phyloP scores from a whole-genome alignment of 352 stramenopile genomes.

The Globisporangium ultimum region DNA sequence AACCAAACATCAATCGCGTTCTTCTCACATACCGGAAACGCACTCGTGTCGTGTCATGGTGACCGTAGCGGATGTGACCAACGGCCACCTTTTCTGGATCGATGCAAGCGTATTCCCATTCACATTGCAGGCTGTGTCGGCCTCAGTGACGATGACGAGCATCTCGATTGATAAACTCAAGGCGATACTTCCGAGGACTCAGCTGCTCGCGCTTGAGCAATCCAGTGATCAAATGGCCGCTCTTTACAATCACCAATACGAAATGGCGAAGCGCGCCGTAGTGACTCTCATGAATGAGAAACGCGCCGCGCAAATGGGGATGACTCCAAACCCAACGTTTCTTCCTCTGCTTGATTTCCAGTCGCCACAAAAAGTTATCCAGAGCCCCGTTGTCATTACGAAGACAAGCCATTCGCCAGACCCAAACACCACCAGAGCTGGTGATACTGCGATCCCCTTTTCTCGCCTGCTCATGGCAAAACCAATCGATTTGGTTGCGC shows the following conservation, averaged over 20 bases:
- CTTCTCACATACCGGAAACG: constrained; percentile 2
- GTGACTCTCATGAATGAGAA: constrained; percentile 54
- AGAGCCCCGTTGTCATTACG: background rate
- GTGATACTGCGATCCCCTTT: constrained; percentile 21
- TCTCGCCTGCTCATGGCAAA: constrained; percentile 23
- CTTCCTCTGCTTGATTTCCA: constrained; percentile 26
- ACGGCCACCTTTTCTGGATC: constrained; percentile 57
- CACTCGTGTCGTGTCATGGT: constrained; percentile 30
- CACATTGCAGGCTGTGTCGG: constrained; percentile 43
- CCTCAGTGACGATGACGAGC: constrained; percentile 33
- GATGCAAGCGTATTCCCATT: constrained; percentile 28
- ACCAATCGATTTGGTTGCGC: constrained; percentile 20
- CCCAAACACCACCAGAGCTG: background rate
- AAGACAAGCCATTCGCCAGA: background rate
- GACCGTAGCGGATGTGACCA: constrained; percentile 48
- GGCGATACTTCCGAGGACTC: constrained; percentile 36
- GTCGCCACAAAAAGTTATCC: constrained; percentile 11
- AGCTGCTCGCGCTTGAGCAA: constrained; percentile 24
- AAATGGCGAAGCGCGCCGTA: constrained; percentile 31
- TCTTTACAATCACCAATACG: constrained; percentile 33
- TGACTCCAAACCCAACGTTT: constrained; percentile 13
- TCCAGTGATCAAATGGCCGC: constrained; percentile 18
- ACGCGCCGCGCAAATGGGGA: constrained; percentile 19
- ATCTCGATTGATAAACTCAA: constrained; percentile 50
- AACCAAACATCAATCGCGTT: background rate